Percentiles rank a stretch among this genome's conserved stretches.
These are phyloP conservation scores for Barnettozyma hawaiiensis DNA, from an alignment of 1,139 yeast genomes.

Conservation along the genomic window DNA sequence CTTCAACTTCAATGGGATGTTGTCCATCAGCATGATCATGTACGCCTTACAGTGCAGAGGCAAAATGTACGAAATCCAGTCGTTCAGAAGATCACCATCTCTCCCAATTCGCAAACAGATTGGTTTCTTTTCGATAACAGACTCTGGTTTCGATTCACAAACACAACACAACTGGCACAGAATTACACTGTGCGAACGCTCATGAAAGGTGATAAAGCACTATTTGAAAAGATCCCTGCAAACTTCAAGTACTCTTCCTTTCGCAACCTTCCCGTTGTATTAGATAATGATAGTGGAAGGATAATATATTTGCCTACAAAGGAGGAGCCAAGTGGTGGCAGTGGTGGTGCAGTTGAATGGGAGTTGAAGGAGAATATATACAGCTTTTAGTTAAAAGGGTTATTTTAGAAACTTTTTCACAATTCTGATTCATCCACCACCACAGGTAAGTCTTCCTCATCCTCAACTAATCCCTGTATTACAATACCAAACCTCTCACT, in stretches of 20 bases:
- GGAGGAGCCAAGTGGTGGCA: no score
- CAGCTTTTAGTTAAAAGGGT: no score
- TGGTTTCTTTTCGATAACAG: conserved; percentile 22
- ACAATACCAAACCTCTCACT: conserved; percentile 14
- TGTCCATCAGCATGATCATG: neutral
- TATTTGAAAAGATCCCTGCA: conserved; percentile 16
- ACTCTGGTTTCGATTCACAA: conserved; percentile 20
- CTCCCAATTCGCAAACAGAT: conserved; percentile 10
- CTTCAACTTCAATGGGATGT: conserved; percentile 22
- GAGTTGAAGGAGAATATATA: conserved; percentile 21
- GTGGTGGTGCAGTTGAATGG: conserved; percentile 11
- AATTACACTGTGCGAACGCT: conserved; percentile 15
- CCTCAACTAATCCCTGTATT: conserved; percentile 17
- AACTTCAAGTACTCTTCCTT: conserved; percentile 15
- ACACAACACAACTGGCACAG: neutral
- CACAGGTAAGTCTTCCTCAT: conserved; percentile 24
- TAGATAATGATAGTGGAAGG: conserved; percentile 9
- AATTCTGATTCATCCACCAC: conserved; percentile 13
- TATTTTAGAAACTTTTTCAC: no score
- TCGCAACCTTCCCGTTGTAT: conserved; percentile 18
- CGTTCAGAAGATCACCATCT: conserved; percentile 3
- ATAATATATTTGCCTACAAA: conserved; percentile 16
- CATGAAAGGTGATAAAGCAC: conserved; percentile 13
- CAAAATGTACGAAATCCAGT: conserved; percentile 16
- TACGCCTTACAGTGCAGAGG: conserved; percentile 12